These are phyloP conservation scores for Candida qinlingensis DNA, from an alignment of 805 yeast species.

Conservation along the genomic window DNA sequence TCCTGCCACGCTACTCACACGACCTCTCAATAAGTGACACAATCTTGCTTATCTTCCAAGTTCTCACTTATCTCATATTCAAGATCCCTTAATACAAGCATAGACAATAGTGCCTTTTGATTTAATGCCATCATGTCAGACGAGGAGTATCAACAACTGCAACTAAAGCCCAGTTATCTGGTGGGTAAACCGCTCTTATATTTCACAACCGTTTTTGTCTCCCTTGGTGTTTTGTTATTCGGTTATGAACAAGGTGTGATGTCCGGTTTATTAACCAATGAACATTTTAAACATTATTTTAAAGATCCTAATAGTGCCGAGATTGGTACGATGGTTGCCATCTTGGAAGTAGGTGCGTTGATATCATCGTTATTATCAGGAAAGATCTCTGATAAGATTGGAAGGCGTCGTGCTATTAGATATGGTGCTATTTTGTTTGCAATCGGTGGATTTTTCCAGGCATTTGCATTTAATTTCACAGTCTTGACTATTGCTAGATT, in stretches of 20 bases:
- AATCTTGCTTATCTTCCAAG: too few species aligned
- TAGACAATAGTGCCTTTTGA: too few species aligned
- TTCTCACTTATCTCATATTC: too few species aligned
- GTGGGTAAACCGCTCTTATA: constrained; percentile 25
- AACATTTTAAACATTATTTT: constrained; percentile 64
- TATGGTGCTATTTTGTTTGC: constrained; percentile 76
- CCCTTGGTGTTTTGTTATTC: constrained; percentile 45
- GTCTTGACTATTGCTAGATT: constrained; percentile 70
- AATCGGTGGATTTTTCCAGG: constrained; percentile 72
- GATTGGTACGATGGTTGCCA: constrained; percentile 84
- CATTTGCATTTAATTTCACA: constrained; percentile 48
- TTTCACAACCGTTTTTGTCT: constrained; percentile 25
- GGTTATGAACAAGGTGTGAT: constrained; percentile 90
- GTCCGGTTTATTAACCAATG: constrained; percentile 78
- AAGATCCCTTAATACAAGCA: too few species aligned
- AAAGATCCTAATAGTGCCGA: constrained; percentile 66
- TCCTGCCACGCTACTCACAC: too few species aligned
- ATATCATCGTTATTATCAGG: constrained; percentile 77
- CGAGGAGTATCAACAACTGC: constrained; percentile 21
- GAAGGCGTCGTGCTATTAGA: constrained; percentile 73
- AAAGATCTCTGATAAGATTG: constrained; percentile 68
- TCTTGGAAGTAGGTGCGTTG: constrained; percentile 84
- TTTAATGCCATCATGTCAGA: neutral
- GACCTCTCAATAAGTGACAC: too few species aligned
- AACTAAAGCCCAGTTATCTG: constrained; percentile 19